Evolutionary conservation across 2,329 filamentous ascomycete species (phyloP), one percentile per base, ranked within the genome.

Genomic region (Dactylellina sp.): DNA sequence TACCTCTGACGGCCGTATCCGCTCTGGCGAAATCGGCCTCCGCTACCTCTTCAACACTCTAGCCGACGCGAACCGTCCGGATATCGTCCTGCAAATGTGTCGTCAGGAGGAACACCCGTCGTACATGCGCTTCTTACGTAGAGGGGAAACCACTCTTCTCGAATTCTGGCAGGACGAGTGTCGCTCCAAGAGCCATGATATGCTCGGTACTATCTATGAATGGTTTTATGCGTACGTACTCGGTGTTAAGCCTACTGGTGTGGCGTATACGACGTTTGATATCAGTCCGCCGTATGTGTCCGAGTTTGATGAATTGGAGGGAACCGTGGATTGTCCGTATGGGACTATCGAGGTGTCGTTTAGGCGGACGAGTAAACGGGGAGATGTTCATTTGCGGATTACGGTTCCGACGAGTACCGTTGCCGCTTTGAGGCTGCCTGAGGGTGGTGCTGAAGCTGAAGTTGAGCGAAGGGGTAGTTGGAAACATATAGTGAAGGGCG

Each of bases 141-240:
- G 81, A 1, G 83, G 83, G 0, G 83, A 84, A 72, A 83, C 82
- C 1, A 83, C 80, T 0, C 77, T 83, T 1, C 78, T 81, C 9
- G 82, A 83, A 74, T 83, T 83, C 56, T 83, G 82, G 82, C 82
- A 83, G 75, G 81, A 83, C 49, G 80, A 80, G 7, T 83, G 82
- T 76, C 79, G 82, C 18, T 81, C 79, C 14, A 84, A 83, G 75
- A 83, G 83, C 50, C 83, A 84, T 75, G 83, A 84, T 75, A 84
- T 84, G 82, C 79, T 84, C 5, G 83, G 83, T 0, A 84, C 82
- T 0, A 83, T 84, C 32, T 83, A 84, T 46, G 83, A 84, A 75
- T 84, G 83, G 83, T 83, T 84, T 59, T 84, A 84, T 50, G 79
- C 79, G 24, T 81, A 80, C 0, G 81, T 82, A 1, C 64, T 84